phyloP scores from a whole-genome alignment of 306 rosid genomes.

The Begonia loranthoides region DNA sequence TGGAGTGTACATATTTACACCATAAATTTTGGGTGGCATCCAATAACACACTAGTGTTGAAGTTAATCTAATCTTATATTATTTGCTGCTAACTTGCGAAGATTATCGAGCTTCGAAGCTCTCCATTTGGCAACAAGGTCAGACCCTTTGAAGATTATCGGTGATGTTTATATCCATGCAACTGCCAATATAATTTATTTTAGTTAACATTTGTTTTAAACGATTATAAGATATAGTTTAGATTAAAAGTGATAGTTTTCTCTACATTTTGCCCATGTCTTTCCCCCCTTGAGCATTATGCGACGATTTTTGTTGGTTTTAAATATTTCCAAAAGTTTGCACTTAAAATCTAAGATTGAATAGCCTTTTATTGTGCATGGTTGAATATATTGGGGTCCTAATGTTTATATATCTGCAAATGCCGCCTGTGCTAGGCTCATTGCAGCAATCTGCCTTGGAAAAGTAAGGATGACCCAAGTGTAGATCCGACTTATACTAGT shows the following conservation, averaged over 20 bases:
- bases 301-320: no score
- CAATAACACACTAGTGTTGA: background rate
- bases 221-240: no score
- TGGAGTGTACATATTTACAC: constrained; percentile 85
- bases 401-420: constrained; percentile 91
- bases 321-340: background rate
- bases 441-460: no score
- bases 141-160: constrained; percentile 23
- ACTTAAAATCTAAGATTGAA: background rate
- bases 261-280: no score
- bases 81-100: constrained; percentile 76
- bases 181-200: no score
- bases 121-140: constrained; percentile 78
- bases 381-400: constrained; percentile 88
- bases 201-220: no score
- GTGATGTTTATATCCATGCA: constrained; percentile 85
- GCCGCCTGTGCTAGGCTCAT: constrained; percentile 94
- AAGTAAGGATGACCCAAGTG: no score
- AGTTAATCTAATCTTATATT: constrained; percentile 1
- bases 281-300: constrained; percentile 1
- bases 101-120: constrained; percentile 90
- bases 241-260: no score
- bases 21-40: constrained; percentile 63
- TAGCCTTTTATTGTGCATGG: background rate
- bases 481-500: no score